Conservation (phyloP, 2,329 filamentous ascomycete species). For the Cadophora sp. region DNA sequence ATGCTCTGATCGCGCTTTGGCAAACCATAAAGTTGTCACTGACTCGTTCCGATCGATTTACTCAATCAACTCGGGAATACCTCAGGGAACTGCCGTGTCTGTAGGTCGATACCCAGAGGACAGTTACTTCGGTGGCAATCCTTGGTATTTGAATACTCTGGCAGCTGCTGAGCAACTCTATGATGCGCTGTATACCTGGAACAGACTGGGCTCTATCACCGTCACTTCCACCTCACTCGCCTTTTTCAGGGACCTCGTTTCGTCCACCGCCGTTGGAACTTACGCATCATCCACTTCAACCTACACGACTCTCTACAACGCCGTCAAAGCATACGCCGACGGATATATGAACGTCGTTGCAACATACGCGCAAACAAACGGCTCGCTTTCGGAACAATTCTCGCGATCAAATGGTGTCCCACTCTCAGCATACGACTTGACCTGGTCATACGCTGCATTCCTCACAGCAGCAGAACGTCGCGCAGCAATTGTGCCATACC, state of each 20-base stretch:
- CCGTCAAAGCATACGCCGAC: conserved; percentile 70
- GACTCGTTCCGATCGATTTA: conserved; percentile 79
- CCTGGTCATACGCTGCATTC: conserved; percentile 77
- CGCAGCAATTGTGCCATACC: conserved; percentile 59
- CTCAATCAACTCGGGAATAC: conserved; percentile 69
- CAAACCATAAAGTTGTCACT: conserved; percentile 78
- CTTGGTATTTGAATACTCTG: conserved; percentile 80
- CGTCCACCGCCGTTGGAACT: conserved; percentile 65
- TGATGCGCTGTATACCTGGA: conserved; percentile 76
- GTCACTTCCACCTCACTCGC: conserved; percentile 69
- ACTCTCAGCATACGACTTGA: conserved; percentile 70
- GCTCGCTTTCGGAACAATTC: conserved; percentile 73
- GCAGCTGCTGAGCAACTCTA: conserved; percentile 84
- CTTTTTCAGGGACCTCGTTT: conserved; percentile 74
- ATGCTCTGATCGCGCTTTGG: conserved; percentile 59
- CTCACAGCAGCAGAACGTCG: conserved; percentile 67
- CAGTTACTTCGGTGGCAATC: conserved; percentile 78
- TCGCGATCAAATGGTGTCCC: conserved; percentile 59
- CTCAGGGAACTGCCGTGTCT: conserved; percentile 63
- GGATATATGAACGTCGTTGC: conserved; percentile 57
- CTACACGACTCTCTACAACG: conserved; percentile 65
- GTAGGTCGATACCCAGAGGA: conserved; percentile 77
- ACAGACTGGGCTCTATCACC: conserved; percentile 65
- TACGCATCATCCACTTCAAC: conserved; percentile 66
- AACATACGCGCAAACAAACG: conserved; percentile 61